Base-by-base conservation (phyloP, 805 yeast species). In the Naumovozyma castellii region DNA sequence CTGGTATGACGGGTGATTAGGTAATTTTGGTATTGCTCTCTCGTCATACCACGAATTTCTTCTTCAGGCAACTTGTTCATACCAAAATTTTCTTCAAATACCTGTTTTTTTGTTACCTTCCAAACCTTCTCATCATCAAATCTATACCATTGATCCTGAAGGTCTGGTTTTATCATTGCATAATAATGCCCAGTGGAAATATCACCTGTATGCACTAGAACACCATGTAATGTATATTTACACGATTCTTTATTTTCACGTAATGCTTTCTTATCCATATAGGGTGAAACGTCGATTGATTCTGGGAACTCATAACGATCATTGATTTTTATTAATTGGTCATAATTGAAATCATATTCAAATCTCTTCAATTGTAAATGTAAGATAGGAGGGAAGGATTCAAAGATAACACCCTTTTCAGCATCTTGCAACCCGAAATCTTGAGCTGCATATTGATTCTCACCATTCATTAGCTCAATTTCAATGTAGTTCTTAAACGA, bases 81-180 rank as follows among this genome's bases (percentile, higher is more conserved):
- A 3, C 99, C 99, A 64, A 78, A 92, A 58, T 90, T 92, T 40
- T 85, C 95, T 29, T 87, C 88, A 53, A 88, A 82, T 0, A 87
- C 98, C 52, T 90, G 95, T 40, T 71, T 72, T 29, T 76, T 71
- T 0, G 95, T 84, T 1, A 84, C 97, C 50, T 78, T 75, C 73
- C 94, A 84, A 22, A 92, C 99, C 44, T 80, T 75, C 54, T 92
- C 98, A 61, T 92, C 99, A 59, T 92, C 99, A 66, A 90, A 92
- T 54, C 90, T 72, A 58, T 74, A 80, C 98, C 98, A 92, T 32
- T 72, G 64, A 38, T 76, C 80, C 16, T 73, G 68, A 2, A 71
- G 65, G 18, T 72, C 72, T 2, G 97, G 97, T 59, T 80, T 87
- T 38, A 92, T 78, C 77, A 92, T 73, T 0, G 98, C 92, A 56